Percentiles rank a stretch among this genome's conserved stretches.
Conservation (phyloP, 495 filamentous ascomycete species). For the Penicillium pulvis region DNA sequence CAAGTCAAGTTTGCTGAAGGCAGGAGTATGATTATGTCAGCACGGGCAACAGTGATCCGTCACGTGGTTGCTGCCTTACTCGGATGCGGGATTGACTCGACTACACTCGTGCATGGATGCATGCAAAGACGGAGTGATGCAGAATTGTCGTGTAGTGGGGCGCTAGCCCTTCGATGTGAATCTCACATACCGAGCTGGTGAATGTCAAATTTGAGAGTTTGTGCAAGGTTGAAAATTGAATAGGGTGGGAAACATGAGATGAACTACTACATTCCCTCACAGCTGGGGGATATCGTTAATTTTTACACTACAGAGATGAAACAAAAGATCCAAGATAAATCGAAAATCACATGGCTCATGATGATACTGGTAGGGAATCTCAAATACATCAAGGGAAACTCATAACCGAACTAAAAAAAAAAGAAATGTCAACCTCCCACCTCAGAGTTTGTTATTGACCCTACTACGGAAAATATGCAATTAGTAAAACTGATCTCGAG, state of each 20-base stretch:
- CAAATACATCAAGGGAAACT: constrained; percentile 23
- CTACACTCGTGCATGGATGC: not conserved
- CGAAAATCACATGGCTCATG: constrained; percentile 25
- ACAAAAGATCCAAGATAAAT: constrained; percentile 1
- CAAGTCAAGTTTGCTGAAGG: constrained; percentile 31
- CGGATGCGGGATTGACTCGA: constrained; percentile 10
- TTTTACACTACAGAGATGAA: not conserved
- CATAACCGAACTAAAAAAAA: constrained; percentile 7
- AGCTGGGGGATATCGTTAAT: not conserved
- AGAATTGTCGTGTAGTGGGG: not conserved
- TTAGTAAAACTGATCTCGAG: not conserved
- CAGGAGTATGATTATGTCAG: constrained; percentile 25
- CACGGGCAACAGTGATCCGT: constrained; percentile 29
- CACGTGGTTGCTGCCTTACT: constrained; percentile 30
- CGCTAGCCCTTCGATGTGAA: not conserved
- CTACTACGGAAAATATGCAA: not conserved
- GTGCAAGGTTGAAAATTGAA: no score
- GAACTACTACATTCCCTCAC: not conserved
- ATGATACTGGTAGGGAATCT: constrained; percentile 30
- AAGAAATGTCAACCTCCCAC: constrained; percentile 14
- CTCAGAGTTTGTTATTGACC: not conserved
- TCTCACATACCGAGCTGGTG: not conserved
- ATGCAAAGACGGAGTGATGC: constrained; percentile 1
- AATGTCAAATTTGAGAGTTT: not conserved
- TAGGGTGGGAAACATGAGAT: not conserved